Evolutionary conservation across 139 green algal species (phyloP).

Genomic region (Chlamydomonas incerta): DNA sequence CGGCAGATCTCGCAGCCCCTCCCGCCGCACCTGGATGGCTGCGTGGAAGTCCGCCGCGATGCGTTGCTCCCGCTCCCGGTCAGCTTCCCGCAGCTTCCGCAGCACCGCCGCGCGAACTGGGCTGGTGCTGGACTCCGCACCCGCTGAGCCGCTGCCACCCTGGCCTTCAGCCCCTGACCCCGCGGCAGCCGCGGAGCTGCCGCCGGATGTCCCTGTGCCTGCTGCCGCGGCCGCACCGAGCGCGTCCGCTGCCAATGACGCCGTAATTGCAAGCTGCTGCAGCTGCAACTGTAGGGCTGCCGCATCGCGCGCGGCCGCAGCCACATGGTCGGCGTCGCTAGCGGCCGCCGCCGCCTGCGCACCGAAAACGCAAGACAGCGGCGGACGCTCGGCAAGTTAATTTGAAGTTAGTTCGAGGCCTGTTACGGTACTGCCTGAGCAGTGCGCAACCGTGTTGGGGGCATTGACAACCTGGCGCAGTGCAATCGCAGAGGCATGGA

Average conservation of each 20-base stretch:
- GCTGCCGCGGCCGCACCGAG: not conserved
- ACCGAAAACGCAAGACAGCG: not conserved
- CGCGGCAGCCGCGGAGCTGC: not conserved
- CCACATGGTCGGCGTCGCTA: slow-evolving; percentile 10
- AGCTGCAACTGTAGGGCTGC: not conserved
- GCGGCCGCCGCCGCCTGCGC: not conserved
- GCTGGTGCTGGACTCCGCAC: too few species aligned
- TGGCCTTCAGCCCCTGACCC: not conserved
- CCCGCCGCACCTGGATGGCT: not conserved
- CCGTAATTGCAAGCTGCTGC: not conserved
- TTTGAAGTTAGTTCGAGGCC: too few species aligned
- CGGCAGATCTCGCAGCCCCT: not conserved
- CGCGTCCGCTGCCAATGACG: not conserved
- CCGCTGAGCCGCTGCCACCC: too few species aligned
- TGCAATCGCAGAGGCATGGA: too few species aligned
- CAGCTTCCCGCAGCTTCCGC: not conserved
- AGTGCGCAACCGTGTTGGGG: too few species aligned
- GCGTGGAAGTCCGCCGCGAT: slow-evolving; percentile 28
- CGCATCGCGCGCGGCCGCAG: slow-evolving; percentile 1
- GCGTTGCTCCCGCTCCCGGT: not conserved
- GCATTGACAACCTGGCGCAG: not conserved
- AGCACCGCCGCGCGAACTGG: not conserved
- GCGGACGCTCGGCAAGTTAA: too few species aligned
- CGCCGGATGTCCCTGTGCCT: not conserved
- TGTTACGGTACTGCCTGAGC: too few species aligned